Conservation (phyloP, 73 alveolate genomes). For the Stentor roeselii region DNA sequence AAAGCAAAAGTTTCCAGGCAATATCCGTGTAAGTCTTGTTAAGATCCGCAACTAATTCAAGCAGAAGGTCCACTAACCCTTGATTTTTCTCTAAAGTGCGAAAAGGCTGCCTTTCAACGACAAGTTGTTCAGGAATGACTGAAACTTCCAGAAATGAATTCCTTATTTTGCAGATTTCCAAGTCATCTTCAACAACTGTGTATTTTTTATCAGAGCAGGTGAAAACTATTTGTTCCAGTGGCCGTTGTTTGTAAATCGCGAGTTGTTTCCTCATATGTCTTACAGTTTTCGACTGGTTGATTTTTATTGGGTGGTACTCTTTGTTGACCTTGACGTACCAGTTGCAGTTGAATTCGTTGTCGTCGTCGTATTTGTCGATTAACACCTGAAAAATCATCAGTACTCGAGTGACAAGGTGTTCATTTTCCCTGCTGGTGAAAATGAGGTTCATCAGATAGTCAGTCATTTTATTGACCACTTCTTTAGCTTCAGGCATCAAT, state of each 20-base stretch:
- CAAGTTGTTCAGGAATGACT: neutral
- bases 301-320: neutral
- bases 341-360: neutral
- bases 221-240: neutral
- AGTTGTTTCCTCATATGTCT: slow-evolving; percentile 7
- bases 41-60: neutral
- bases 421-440: neutral
- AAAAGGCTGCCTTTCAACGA: neutral
- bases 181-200: neutral
- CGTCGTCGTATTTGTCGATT: neutral
- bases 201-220: neutral
- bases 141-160: neutral
- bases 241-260: neutral
- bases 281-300: neutral
- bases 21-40: neutral
- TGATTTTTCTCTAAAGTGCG: neutral
- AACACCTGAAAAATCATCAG: neutral
- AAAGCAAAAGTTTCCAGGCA: neutral
- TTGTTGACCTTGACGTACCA: neutral
- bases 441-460: neutral
- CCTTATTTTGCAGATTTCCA: neutral
- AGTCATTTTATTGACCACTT: neutral
- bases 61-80: neutral
- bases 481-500: neutral
- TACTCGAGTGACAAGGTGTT: neutral